Evolutionary conservation across 2,329 filamentous ascomycete species (phyloP).

Genomic region (Ophiostoma populinum): DNA sequence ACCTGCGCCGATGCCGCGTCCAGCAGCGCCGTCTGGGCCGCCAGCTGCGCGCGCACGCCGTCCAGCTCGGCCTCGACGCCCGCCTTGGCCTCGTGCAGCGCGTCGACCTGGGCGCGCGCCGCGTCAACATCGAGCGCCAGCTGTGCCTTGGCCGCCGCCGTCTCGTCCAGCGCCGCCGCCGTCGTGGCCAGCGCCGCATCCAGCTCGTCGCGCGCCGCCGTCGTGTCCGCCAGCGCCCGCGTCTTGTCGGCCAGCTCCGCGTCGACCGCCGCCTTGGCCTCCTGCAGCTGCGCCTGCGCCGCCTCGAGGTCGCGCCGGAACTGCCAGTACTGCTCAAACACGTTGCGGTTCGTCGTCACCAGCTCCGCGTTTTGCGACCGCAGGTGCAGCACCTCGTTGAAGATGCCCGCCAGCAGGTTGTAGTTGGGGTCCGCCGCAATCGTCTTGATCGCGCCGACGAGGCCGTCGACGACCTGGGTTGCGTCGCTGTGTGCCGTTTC

Average conservation of each 20-base stretch:
- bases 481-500: constrained; percentile 6
- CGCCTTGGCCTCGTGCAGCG: constrained; percentile 1
- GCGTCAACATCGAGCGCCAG: constrained; percentile 10
- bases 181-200: constrained; percentile 11
- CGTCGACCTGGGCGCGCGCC: constrained; percentile 11
- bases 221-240: constrained; percentile 12
- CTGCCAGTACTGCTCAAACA: constrained; percentile 19
- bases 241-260: constrained; percentile 12
- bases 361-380: constrained; percentile 18
- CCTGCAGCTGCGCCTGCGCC: constrained; percentile 13
- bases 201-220: constrained; percentile 6
- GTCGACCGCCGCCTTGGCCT: constrained; percentile 15
- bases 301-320: constrained; percentile 18
- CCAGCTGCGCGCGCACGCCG: constrained; percentile 4
- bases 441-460: constrained; percentile 19
- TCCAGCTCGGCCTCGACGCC: constrained; percentile 4
- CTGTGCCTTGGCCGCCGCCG: constrained; percentile 1
- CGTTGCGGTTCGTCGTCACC: constrained; percentile 15
- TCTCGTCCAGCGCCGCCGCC: constrained; percentile 12
- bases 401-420: constrained; percentile 18
- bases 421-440: constrained; percentile 19
- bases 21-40: constrained; percentile 6
- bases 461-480: constrained; percentile 14
- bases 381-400: constrained; percentile 18
- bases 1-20: constrained; percentile 11